Percentiles rank a stretch among this genome's conserved stretches.
Conservation (phyloP, 306 rosid genomes). For the Hippophae gyantsensis region DNA sequence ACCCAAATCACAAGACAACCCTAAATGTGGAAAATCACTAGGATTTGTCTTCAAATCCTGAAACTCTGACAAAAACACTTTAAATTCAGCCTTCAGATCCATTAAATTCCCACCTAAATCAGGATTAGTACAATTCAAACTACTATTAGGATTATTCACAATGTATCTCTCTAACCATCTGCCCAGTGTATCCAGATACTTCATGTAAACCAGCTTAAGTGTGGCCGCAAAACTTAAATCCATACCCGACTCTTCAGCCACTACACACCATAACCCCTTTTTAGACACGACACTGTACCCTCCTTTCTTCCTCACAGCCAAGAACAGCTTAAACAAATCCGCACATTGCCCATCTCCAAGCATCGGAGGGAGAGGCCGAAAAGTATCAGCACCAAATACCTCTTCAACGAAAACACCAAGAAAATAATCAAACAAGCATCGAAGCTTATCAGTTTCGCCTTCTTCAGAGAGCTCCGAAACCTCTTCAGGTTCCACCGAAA, state of each 20-base stretch:
- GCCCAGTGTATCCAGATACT: constrained; percentile 50
- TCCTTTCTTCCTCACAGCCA: constrained; percentile 65
- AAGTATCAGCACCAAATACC: constrained; percentile 12
- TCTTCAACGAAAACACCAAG: constrained; percentile 20
- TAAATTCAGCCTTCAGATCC: constrained; percentile 38
- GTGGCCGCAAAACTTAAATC: constrained; percentile 32
- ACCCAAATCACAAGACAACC: constrained; percentile 9
- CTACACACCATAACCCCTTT: constrained; percentile 45
- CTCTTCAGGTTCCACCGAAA: constrained; percentile 13
- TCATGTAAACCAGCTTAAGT: constrained; percentile 38
- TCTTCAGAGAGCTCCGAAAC: constrained; percentile 5
- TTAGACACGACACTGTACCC: constrained; percentile 44
- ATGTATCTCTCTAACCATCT: constrained; percentile 27
- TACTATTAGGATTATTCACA: constrained; percentile 29
- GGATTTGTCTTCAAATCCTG: constrained; percentile 19
- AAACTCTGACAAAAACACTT: constrained; percentile 19
- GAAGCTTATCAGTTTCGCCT: constrained; percentile 20
- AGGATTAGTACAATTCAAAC: constrained; percentile 28
- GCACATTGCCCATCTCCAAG: constrained; percentile 38
- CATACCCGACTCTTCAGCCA: constrained; percentile 51
- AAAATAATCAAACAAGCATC: constrained; percentile 33
- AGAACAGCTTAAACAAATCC: constrained; percentile 62
- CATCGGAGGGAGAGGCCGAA: constrained; percentile 34
- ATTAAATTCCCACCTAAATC: constrained; percentile 32
- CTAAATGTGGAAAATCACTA: not conserved